phyloP scores from a whole-genome alignment of 371 early-diverging fungal genomes.

The Actinomortierella ambigua region DNA sequence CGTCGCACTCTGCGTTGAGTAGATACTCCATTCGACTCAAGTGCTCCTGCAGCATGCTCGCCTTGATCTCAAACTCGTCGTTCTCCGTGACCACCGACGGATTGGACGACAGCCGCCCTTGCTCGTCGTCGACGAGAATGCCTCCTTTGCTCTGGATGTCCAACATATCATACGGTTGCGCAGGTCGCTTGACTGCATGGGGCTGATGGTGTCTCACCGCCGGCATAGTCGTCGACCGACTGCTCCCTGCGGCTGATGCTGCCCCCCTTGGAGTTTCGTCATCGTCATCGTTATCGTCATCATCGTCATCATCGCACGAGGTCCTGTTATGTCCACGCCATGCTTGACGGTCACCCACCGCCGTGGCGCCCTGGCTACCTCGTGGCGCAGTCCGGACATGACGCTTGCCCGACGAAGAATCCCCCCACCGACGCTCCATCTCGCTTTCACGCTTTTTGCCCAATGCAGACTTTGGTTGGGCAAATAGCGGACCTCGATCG shows the following conservation, averaged over 20 bases:
- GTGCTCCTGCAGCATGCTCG: slow-evolving; percentile 4
- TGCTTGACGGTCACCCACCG: slow-evolving; percentile 18
- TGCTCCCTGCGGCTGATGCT: not conserved
- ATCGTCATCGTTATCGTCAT: slow-evolving; percentile 8
- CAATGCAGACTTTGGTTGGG: too few species aligned
- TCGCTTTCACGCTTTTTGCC: not conserved
- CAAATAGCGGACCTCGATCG: not conserved
- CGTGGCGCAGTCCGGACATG: slow-evolving; percentile 7
- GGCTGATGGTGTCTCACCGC: not conserved
- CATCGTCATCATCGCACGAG: not conserved
- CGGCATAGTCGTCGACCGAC: not conserved
- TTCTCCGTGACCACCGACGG: slow-evolving; percentile 14
- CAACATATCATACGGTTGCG: slow-evolving; percentile 5
- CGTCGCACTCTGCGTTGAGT: slow-evolving; percentile 26
- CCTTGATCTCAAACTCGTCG: slow-evolving; percentile 9
- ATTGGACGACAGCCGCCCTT: not conserved
- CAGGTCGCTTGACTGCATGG: slow-evolving; percentile 3
- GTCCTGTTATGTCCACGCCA: slow-evolving; percentile 4
- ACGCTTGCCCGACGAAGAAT: slow-evolving; percentile 19
- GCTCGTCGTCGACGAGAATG: too few species aligned
- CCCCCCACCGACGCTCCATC: slow-evolving; percentile 3
- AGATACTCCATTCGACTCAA: slow-evolving; percentile 30
- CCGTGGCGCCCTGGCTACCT: slow-evolving; percentile 6
- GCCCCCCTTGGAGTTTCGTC: not conserved
- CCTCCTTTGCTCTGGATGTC: slow-evolving; percentile 5